Base-by-base conservation (phyloP, 495 filamentous ascomycete species). In the Sabuloglossum arenarium region DNA sequence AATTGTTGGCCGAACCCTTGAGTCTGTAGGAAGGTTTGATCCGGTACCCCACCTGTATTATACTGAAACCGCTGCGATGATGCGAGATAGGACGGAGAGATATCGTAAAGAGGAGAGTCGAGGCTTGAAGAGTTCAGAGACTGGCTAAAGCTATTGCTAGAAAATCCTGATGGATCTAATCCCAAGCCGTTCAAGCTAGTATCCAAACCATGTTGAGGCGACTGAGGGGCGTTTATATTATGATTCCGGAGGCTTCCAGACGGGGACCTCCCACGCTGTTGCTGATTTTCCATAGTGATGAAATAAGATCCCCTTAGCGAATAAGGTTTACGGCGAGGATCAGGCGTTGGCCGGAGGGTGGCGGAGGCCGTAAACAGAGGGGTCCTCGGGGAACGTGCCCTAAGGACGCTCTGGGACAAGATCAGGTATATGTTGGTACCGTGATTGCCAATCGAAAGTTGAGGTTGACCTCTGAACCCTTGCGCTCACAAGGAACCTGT, bases 251-350 rank as follows among this genome's bases (percentile, higher is more conserved):
- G 51, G 2, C 29, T 24, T n/a, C 51, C 51, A 32, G 51, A 54
- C 12, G 51, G 51, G 16, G 51, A 54, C 19, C 51, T 54, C 51
- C 51, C 51, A 29, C 51, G 51, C 31, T 54, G 51, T 32, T 31
- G 51, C 16, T 54, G 51, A 24, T 32, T 23, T 6, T 54, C 45
- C 45, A 49, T 49, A 1, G 14, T 16, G 21, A 28, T 6, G 25
- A 4, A 23, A 3, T 39, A 8, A n/a, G 6, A n/a, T 19, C 5
- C 21, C 14, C 14, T n/a, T 25, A 9, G 21, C 25, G 25, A 28
- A 49, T 24, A 6, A 25, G 21, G 21, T 25, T 9, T 21, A 49
- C 8, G 21, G 8, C 25, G 21, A 1, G 23, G 45, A 24, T 4
- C 14, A 28, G 25, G n/a, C 45, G 3, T 16, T 49, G 25, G 45